These are phyloP conservation scores for Ceratopteris richardii DNA, from an alignment of 75 land plant genomes.

Conservation along the genomic window DNA sequence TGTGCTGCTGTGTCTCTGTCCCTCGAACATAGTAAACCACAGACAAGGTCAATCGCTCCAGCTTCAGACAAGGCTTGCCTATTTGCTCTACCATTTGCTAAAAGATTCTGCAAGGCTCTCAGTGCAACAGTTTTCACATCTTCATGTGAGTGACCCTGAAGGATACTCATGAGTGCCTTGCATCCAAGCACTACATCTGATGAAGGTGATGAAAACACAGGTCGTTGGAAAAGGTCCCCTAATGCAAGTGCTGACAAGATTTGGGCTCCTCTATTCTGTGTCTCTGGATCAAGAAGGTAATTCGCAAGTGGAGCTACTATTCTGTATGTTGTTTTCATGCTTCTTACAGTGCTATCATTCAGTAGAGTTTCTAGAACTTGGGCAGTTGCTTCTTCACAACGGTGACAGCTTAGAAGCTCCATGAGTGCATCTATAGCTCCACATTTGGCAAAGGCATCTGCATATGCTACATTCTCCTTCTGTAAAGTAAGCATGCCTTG, in stretches of 20 bases:
- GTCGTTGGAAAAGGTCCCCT: slow-evolving; percentile 17
- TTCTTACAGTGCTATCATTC: slow-evolving; percentile 10
- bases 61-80: slow-evolving; percentile 14
- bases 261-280: not conserved
- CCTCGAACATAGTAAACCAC: slow-evolving; percentile 1
- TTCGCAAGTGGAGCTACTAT: slow-evolving; percentile 13
- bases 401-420: slow-evolving; percentile 16
- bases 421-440: slow-evolving; percentile 14
- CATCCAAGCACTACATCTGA: slow-evolving; percentile 13
- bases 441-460: slow-evolving; percentile 5
- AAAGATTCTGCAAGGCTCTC: slow-evolving; percentile 13
- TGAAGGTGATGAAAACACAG: not conserved
- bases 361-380: slow-evolving; percentile 8
- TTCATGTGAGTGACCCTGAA: slow-evolving; percentile 6
- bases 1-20: slow-evolving; percentile 11
- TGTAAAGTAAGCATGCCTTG: slow-evolving; percentile 2
- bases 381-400: slow-evolving; percentile 14
- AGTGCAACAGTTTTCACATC: slow-evolving; percentile 15
- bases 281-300: slow-evolving; percentile 10
- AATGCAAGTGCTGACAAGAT: slow-evolving; percentile 15
- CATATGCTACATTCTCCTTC: slow-evolving; percentile 1
- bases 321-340: slow-evolving; percentile 8
- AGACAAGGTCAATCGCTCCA: slow-evolving; percentile 9
- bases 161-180: slow-evolving; percentile 6
- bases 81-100: slow-evolving; percentile 9